Evolutionary conservation across 108 stramenopile genomes (phyloP).

Genomic region (Pseudonitzschia multistriata): DNA sequence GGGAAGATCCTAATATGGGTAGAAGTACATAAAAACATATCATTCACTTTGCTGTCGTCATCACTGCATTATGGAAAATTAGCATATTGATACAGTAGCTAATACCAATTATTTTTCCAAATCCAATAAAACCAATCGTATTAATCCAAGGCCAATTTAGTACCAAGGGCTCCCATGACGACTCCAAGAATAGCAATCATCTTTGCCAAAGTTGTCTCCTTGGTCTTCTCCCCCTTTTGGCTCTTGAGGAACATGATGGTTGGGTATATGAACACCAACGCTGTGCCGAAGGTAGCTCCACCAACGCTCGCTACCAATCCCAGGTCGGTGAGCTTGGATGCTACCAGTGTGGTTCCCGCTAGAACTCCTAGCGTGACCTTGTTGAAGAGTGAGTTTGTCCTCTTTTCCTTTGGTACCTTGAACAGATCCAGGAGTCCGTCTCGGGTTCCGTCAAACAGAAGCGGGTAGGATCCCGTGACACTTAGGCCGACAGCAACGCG

Average conservation of each 20-base stretch:
- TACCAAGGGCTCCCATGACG: slow-evolving; percentile 71
- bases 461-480: slow-evolving; percentile 76
- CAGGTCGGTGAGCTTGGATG: slow-evolving; percentile 74
- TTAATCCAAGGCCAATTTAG: slow-evolving; percentile 50
- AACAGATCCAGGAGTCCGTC: slow-evolving; percentile 82
- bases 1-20: too few relatives aligned
- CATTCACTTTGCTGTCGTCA: too few relatives aligned
- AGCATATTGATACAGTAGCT: neutral
- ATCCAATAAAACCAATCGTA: neutral
- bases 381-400: slow-evolving; percentile 62
- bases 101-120: neutral
- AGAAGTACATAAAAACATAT: too few relatives aligned
- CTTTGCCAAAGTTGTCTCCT: slow-evolving; percentile 69
- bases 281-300: slow-evolving; percentile 92
- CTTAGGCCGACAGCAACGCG: slow-evolving; percentile 88
- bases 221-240: slow-evolving; percentile 30
- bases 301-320: slow-evolving; percentile 86
- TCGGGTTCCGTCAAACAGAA: slow-evolving; percentile 72
- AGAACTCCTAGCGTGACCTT: slow-evolving; percentile 64
- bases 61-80: neutral
- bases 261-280: slow-evolving; percentile 88
- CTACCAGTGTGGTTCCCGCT: slow-evolving; percentile 56
- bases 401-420: slow-evolving; percentile 57
- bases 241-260: slow-evolving; percentile 73
- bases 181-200: slow-evolving; percentile 70